phyloP scores from a whole-genome alignment of 345 rosid genomes.

The Triadica sebifera region DNA sequence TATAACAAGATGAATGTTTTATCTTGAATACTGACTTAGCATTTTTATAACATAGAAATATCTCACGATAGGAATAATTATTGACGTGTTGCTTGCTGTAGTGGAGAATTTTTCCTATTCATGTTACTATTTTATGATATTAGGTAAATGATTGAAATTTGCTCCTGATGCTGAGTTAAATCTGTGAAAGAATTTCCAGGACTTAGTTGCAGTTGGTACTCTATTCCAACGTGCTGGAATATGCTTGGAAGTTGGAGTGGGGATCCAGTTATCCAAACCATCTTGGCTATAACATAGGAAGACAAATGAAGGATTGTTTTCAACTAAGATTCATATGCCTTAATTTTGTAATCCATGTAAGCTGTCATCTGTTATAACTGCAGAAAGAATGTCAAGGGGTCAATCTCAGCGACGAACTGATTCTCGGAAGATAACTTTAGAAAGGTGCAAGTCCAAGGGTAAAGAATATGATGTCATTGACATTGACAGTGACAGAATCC shows the following conservation, averaged over 20 bases:
- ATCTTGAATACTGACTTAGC: not conserved
- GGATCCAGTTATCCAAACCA: not conserved
- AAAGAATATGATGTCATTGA: not conserved
- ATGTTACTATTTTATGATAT: not conserved
- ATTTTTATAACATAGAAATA: not conserved
- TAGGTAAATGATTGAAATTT: not conserved
- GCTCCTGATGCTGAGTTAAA: not conserved
- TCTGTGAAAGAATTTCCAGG: not conserved
- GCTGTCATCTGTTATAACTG: not conserved
- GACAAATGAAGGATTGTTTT: not conserved
- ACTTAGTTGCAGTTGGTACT: not conserved
- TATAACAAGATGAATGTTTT: not conserved
- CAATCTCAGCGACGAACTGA: constrained; percentile 10
- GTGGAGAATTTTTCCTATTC: not conserved
- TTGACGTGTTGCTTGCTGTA: not conserved
- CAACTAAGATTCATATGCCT: not conserved
- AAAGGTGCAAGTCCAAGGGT: constrained; percentile 6
- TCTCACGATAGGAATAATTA: not conserved
- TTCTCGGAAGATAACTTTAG: constrained; percentile 3
- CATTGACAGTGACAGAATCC: not conserved
- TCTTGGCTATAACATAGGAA: not conserved
- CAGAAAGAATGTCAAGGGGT: constrained; percentile 11
- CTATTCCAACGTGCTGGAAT: not conserved
- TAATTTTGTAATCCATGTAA: not conserved
- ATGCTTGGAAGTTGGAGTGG: not conserved